Conservation (phyloP, 2,329 filamentous ascomycete species). For the Curvularia sp. region DNA sequence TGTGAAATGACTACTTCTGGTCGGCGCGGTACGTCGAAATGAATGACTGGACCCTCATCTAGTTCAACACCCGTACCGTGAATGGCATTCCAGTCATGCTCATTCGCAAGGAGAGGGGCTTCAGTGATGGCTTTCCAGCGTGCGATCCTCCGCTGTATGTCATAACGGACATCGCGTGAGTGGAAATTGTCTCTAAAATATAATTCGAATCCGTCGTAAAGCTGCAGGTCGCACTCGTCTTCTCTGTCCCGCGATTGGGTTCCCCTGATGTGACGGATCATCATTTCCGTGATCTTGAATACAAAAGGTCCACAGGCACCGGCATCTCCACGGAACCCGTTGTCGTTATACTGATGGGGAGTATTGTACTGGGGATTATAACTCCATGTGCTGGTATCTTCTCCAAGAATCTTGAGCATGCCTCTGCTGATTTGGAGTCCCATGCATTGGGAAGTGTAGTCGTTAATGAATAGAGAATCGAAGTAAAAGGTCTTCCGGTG, state of each 20-base stretch:
- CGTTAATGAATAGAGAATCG: slow-evolving; percentile 22
- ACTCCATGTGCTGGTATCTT: slow-evolving; percentile 8
- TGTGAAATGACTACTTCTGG: neutral
- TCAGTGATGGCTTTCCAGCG: slow-evolving; percentile 3
- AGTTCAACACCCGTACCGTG: neutral
- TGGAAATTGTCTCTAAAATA: slow-evolving; percentile 11
- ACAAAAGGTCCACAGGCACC: slow-evolving; percentile 35
- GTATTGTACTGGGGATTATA: slow-evolving; percentile 7
- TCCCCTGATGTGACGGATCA: slow-evolving; percentile 5
- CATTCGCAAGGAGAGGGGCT: neutral
- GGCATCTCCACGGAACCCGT: slow-evolving; percentile 17
- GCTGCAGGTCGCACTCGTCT: neutral
- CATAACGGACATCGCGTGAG: slow-evolving; percentile 6
- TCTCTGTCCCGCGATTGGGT: slow-evolving; percentile 1
- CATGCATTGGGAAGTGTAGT: neutral
- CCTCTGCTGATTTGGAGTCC: slow-evolving; percentile 10
- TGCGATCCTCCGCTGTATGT: slow-evolving; percentile 16
- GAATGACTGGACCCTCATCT: neutral
- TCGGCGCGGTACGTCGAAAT: slow-evolving; percentile 4
- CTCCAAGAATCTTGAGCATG: slow-evolving; percentile 22
- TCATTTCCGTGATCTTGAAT: slow-evolving; percentile 19
- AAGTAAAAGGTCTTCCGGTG: slow-evolving; percentile 22
- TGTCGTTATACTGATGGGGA: slow-evolving; percentile 24
- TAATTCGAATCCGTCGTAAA: neutral
- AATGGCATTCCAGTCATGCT: slow-evolving; percentile 3